Percentiles rank a stretch among this genome's conserved stretches.
These are phyloP conservation scores for Aureobasidium sp. DNA, from an alignment of 2,329 filamentous ascomycete genomes.

Conservation along the genomic window DNA sequence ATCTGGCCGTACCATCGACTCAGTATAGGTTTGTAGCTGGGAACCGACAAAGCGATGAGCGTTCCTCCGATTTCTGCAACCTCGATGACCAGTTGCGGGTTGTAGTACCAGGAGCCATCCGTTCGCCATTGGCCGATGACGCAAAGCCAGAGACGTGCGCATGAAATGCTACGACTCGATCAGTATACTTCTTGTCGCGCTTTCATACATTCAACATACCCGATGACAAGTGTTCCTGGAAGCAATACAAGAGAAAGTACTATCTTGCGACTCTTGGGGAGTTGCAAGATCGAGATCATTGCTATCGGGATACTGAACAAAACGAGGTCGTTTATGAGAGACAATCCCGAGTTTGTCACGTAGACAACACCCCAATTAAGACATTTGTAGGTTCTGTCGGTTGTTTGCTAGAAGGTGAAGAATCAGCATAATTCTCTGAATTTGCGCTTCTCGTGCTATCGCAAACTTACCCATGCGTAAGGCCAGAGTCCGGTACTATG, in stretches of 20 bases:
- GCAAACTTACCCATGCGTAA: conserved; percentile 30
- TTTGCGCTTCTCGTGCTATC: neutral
- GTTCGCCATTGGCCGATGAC: conserved; percentile 36
- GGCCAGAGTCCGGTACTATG: conserved; percentile 40
- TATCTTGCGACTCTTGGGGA: conserved; percentile 37
- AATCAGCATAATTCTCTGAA: neutral
- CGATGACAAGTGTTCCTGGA: conserved; percentile 41
- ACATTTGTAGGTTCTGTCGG: conserved; percentile 34
- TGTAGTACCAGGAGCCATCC: conserved; percentile 44
- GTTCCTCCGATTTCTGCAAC: conserved; percentile 44
- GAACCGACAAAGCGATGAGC: conserved; percentile 42
- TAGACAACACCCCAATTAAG: conserved; percentile 45
- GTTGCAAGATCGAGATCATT: conserved; percentile 39
- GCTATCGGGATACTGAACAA: conserved; percentile 43
- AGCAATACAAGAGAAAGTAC: conserved; percentile 41
- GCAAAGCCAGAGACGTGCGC: conserved; percentile 39
- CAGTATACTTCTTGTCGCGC: neutral
- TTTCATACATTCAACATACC: conserved; percentile 7
- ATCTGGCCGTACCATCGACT: conserved; percentile 7
- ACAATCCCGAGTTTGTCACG: conserved; percentile 42
- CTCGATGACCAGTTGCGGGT: conserved; percentile 42
- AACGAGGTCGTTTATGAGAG: conserved; percentile 41
- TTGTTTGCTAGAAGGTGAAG: conserved; percentile 25
- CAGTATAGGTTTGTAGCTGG: conserved; percentile 38
- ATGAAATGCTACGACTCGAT: conserved; percentile 29